These are phyloP conservation scores for Craspedostauros australis DNA, from an alignment of 108 stramenopile genomes.

Conservation along the genomic window DNA sequence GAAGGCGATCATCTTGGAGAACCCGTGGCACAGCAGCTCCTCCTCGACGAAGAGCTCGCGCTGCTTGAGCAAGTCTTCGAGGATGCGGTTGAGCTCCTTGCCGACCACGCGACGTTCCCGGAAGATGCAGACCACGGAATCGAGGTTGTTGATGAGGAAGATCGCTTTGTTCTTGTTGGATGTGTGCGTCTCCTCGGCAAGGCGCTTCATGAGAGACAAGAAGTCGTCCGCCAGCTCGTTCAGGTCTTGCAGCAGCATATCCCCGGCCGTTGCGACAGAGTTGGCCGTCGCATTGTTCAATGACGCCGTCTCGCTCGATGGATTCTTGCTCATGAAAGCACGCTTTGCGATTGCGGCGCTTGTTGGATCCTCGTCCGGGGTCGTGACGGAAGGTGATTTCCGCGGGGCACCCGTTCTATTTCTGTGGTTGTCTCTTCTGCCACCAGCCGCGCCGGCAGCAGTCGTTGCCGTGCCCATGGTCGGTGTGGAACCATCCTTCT, in stretches of 20 bases:
- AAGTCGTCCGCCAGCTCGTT: slow-evolving; percentile 69
- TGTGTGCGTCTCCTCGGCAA: slow-evolving; percentile 76
- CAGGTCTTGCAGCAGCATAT: slow-evolving; percentile 80
- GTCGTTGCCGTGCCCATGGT: neutral
- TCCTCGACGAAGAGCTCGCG: slow-evolving; percentile 96
- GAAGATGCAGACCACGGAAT: slow-evolving; percentile 88
- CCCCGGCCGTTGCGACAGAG: slow-evolving; percentile 53
- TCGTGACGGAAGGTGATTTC: neutral
- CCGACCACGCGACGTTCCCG: slow-evolving; percentile 87
- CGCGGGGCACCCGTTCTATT: slow-evolving; percentile 4
- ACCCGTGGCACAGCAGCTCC: slow-evolving; percentile 85
- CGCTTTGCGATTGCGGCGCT: neutral
- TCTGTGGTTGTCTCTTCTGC: slow-evolving; percentile 1
- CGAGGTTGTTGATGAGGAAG: slow-evolving; percentile 96
- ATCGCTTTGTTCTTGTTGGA: slow-evolving; percentile 83
- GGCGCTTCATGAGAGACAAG: slow-evolving; percentile 66
- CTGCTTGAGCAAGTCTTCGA: slow-evolving; percentile 81
- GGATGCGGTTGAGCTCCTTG: slow-evolving; percentile 89
- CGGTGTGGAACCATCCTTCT: slow-evolving; percentile 47
- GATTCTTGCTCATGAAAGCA: neutral
- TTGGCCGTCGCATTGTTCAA: neutral
- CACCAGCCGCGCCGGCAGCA: slow-evolving; percentile 3
- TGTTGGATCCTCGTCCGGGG: neutral
- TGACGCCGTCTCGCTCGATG: neutral
- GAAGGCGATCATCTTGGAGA: slow-evolving; percentile 93